Percentiles rank a stretch among this genome's conserved stretches.
Conservation (phyloP, 257 asterid genomes). For the Nyctanthes arbortristis region DNA sequence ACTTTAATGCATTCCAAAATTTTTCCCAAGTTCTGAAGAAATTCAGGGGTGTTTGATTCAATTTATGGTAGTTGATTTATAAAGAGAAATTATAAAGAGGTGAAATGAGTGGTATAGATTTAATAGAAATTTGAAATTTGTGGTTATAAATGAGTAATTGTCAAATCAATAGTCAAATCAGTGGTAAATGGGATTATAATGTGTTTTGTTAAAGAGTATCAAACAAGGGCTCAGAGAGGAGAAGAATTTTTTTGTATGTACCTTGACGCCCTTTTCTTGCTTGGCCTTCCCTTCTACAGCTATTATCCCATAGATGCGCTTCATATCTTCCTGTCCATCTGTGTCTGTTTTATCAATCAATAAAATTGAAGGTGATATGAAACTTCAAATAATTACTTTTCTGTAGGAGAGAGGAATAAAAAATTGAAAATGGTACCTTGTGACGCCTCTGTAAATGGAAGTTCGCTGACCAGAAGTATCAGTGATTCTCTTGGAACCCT, state of each 20-base stretch:
- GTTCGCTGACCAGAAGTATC: slow-evolving; percentile 94
- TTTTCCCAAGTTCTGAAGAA: too few species aligned
- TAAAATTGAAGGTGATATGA: neutral
- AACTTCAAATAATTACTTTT: neutral
- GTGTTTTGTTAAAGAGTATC: too few species aligned
- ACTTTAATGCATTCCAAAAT: slow-evolving; percentile 19
- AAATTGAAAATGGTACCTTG: slow-evolving; percentile 47
- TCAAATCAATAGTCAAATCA: too few species aligned
- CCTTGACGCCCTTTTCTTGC: slow-evolving; percentile 99
- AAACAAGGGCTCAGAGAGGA: too few species aligned
- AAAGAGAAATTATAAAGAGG: too few species aligned
- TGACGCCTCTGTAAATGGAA: slow-evolving; percentile 93
- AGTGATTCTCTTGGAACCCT: slow-evolving; percentile 57
- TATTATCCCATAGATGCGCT: slow-evolving; percentile 99
- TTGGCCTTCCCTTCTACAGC: slow-evolving; percentile 98
- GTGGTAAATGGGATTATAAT: too few species aligned
- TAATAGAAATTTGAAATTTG: too few species aligned
- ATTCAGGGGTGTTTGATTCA: too few species aligned
- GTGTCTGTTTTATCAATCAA: slow-evolving; percentile 53
- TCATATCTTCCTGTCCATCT: slow-evolving; percentile 99
- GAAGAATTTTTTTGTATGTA: too few species aligned
- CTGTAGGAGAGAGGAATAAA: neutral
- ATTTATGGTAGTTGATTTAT: too few species aligned
- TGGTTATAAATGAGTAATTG: too few species aligned
- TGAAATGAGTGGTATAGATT: too few species aligned